Percentiles rank a stretch among this genome's conserved stretches.
Evolutionary conservation across 83 land plant genomes (phyloP).

Genomic region (Isoetes engelmannii): DNA sequence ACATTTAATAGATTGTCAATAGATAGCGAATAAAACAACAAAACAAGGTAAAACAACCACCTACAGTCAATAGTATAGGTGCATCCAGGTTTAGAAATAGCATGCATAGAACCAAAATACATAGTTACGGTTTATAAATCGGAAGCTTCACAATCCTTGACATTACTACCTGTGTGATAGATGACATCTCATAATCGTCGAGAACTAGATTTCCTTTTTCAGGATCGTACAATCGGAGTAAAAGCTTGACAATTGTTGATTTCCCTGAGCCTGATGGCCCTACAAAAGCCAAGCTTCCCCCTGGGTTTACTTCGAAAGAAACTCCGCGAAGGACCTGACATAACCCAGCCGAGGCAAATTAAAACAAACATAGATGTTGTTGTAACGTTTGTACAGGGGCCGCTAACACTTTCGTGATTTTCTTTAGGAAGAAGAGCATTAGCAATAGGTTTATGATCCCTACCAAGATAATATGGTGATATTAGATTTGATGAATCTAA

Average conservation of each 20-base stretch:
- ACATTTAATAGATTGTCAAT: neutral
- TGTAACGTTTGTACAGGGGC: no score
- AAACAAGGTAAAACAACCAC: no score
- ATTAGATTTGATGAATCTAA: no score
- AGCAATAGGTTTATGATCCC: no score
- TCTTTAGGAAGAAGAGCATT: no score
- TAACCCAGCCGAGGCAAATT: neutral
- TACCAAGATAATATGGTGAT: no score
- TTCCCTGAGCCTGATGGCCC: constrained; percentile 46
- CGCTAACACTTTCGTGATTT: no score
- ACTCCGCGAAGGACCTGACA: constrained; percentile 37
- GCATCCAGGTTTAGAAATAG: neutral
- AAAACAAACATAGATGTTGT: neutral
- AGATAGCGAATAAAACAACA: no score
- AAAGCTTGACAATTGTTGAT: constrained; percentile 40
- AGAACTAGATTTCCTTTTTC: constrained; percentile 24
- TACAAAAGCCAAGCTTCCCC: constrained; percentile 40
- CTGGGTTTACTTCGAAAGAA: constrained; percentile 33
- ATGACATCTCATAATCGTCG: constrained; percentile 33
- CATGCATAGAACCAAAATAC: no score
- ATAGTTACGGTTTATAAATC: no score
- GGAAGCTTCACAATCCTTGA: no score
- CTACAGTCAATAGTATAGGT: no score
- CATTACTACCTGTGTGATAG: constrained; percentile 24
- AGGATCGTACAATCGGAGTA: constrained; percentile 44